These are phyloP conservation scores for Madurella fahalii DNA, from an alignment of 2,329 filamentous ascomycete genomes.

Conservation along the genomic window DNA sequence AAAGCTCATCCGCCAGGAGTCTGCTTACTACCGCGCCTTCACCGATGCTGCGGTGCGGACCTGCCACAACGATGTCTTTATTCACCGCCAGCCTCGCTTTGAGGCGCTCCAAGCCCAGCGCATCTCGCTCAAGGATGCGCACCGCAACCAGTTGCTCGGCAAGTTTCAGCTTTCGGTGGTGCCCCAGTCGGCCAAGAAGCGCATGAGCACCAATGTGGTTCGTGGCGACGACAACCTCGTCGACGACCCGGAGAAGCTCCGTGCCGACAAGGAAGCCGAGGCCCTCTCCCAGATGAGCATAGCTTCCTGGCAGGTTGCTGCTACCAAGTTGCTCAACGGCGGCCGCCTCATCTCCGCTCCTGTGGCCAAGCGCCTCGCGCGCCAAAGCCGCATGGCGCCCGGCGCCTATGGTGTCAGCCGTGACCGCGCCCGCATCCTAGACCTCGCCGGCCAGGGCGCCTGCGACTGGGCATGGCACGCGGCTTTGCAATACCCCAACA, in stretches of 20 bases:
- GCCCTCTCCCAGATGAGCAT: slow-evolving; percentile 68
- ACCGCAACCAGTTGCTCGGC: slow-evolving; percentile 77
- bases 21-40: slow-evolving; percentile 86
- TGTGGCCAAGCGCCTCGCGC: slow-evolving; percentile 57
- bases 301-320: slow-evolving; percentile 59
- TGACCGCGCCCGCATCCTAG: slow-evolving; percentile 66
- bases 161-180: slow-evolving; percentile 75
- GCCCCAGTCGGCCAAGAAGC: slow-evolving; percentile 65
- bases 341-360: slow-evolving; percentile 62
- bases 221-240: slow-evolving; percentile 64
- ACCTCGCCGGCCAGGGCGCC: slow-evolving; percentile 77
- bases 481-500: slow-evolving; percentile 77
- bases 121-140: slow-evolving; percentile 65
- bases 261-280: slow-evolving; percentile 73
- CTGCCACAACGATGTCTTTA: slow-evolving; percentile 69
- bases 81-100: slow-evolving; percentile 79
- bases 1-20: slow-evolving; percentile 57
- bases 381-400: slow-evolving; percentile 47
- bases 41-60: slow-evolving; percentile 66
- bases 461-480: slow-evolving; percentile 97
- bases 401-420: slow-evolving; percentile 41
- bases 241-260: slow-evolving; percentile 60
- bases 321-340: slow-evolving; percentile 58
- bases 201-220: slow-evolving; percentile 67
- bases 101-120: slow-evolving; percentile 84